A percentile compares a stretch with the other conserved stretches of the same genome.
phyloP scores from a whole-genome alignment of 2,329 filamentous ascomycete genomes.

The Hymenoscyphus linearis region DNA sequence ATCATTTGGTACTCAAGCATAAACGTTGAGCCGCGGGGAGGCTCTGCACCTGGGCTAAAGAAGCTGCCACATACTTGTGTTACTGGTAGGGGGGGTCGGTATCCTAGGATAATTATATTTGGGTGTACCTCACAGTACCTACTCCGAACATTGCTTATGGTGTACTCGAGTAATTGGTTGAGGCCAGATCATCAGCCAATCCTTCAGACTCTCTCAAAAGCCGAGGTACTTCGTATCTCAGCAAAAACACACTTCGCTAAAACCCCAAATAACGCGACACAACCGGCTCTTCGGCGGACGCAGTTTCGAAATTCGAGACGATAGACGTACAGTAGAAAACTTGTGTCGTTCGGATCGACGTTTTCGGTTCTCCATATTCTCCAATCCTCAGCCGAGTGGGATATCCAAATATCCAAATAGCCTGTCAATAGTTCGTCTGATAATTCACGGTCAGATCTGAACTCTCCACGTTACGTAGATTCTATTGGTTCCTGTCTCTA shows the following conservation, averaged over 20 bases:
- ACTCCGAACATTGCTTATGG: background rate
- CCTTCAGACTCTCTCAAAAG: too few species aligned
- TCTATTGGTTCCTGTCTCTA: conserved; percentile 10
- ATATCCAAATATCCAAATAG: conserved; percentile 14
- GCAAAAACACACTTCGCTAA: background rate
- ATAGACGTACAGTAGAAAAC: background rate
- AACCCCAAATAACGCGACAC: background rate
- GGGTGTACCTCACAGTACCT: background rate
- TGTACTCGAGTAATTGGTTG: too few species aligned
- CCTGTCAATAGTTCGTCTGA: conserved; percentile 20
- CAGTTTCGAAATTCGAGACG: background rate
- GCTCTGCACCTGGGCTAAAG: background rate
- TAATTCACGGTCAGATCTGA: conserved; percentile 9
- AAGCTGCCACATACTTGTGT: background rate
- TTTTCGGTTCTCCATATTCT: too few species aligned
- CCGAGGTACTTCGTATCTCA: background rate
- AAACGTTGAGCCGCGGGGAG: background rate
- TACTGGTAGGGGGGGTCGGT: background rate
- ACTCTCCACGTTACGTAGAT: conserved; percentile 19
- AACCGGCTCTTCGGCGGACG: background rate
- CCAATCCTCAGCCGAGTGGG: conserved; percentile 5
- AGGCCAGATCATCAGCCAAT: too few species aligned
- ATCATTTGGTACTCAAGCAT: background rate
- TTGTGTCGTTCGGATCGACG: conserved; percentile 13
- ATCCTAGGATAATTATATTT: background rate